phyloP scores from a whole-genome alignment of 1,139 yeast genomes.

The Hansenula sp. region DNA sequence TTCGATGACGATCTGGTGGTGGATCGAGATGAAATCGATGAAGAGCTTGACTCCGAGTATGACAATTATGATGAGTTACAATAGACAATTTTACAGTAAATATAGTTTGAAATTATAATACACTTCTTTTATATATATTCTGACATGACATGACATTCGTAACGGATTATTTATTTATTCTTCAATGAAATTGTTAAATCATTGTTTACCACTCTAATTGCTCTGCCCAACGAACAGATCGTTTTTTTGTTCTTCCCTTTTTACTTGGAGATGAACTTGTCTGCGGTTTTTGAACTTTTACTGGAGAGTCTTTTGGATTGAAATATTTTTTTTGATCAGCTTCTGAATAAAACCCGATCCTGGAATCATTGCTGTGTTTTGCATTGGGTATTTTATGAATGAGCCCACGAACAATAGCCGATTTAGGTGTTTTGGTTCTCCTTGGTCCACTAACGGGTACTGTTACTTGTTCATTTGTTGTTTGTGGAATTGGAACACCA shows the following conservation, averaged over 20 bases:
- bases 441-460: slow-evolving; percentile 54
- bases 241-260: slow-evolving; percentile 10
- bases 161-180: too few species aligned
- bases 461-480: slow-evolving; percentile 56
- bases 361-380: slow-evolving; percentile 8
- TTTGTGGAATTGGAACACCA: slow-evolving; percentile 63
- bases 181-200: too few species aligned
- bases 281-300: slow-evolving; percentile 5
- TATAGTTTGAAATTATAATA: too few species aligned
- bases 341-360: slow-evolving; percentile 17
- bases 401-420: slow-evolving; percentile 20
- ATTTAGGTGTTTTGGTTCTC: slow-evolving; percentile 18
- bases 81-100: too few species aligned
- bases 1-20: background rate
- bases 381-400: slow-evolving; percentile 5
- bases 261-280: background rate
- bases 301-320: slow-evolving; percentile 6
- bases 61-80: too few species aligned
- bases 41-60: background rate
- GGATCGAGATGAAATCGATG: background rate
- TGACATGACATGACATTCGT: too few species aligned
- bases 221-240: slow-evolving; percentile 44
- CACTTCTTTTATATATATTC: too few species aligned
- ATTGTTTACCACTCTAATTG: slow-evolving; percentile 44
- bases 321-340: slow-evolving; percentile 14